phyloP scores from a whole-genome alignment of 805 yeast genomes.

The Barnettozyma sp. region DNA sequence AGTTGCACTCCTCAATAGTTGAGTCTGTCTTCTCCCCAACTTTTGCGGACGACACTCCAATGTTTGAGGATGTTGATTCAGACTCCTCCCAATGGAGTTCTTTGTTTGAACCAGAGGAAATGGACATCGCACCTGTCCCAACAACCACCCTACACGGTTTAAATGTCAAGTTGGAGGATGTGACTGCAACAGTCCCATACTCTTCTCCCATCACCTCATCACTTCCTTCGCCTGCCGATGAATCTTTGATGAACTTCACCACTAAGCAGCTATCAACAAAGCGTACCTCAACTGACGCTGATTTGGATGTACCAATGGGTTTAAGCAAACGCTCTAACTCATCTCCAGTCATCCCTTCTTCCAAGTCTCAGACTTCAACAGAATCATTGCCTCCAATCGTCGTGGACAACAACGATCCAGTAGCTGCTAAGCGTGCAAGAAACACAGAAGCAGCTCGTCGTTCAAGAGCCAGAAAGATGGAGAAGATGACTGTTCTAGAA shows the following conservation, averaged over 20 bases:
- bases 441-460: slow-evolving; percentile 96
- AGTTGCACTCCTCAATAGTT: slow-evolving; percentile 57
- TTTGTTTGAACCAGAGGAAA: slow-evolving; percentile 39
- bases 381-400: slow-evolving; percentile 67
- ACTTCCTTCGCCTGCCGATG: slow-evolving; percentile 5
- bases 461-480: slow-evolving; percentile 88
- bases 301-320: slow-evolving; percentile 10
- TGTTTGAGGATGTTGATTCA: slow-evolving; percentile 38
- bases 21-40: slow-evolving; percentile 40
- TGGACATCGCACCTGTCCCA: slow-evolving; percentile 27
- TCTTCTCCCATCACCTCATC: slow-evolving; percentile 7
- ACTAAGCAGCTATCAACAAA: slow-evolving; percentile 7
- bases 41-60: slow-evolving; percentile 51
- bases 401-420: slow-evolving; percentile 53
- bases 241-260: slow-evolving; percentile 4
- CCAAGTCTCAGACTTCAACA: slow-evolving; percentile 42
- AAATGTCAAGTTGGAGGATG: slow-evolving; percentile 7
- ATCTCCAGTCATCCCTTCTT: slow-evolving; percentile 22
- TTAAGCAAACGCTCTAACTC: slow-evolving; percentile 14
- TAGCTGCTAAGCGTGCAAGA: slow-evolving; percentile 82
- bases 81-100: slow-evolving; percentile 53
- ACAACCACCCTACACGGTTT: too few species aligned
- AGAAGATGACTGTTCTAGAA: slow-evolving; percentile 80
- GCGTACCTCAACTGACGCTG: slow-evolving; percentile 24
- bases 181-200: slow-evolving; percentile 1